Evolutionary conservation across 208 protist genomes (phyloP), one percentile per base, ranked within the genome.

Genomic region (Acanthamoeba culbertsoni): DNA sequence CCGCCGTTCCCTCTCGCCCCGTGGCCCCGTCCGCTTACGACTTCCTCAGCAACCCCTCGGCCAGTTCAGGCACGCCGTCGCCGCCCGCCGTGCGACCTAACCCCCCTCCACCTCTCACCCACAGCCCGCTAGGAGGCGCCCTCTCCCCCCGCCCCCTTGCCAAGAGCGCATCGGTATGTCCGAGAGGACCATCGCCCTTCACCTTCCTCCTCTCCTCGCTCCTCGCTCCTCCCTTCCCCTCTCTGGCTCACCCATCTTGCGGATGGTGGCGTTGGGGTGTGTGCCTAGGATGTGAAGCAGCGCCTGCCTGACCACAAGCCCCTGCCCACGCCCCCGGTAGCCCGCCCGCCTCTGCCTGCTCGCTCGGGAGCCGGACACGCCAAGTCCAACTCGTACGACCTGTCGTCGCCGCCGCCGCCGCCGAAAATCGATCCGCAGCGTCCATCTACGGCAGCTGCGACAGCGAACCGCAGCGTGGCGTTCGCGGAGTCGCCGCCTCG

Each of bases 361-460:
- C 31, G 31, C 20, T 43, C 45, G 73, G 43, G 42, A 10, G 42
- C 73, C 23, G 42, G n/a, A 2, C 73, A 84, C 73, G 46, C 55
- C 73, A 84, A 84, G 28, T 84, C 73, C 73, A 84, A 84, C 73
- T 84, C 73, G 6, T 37, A 84, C 23, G 73, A 84, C n/a, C 26
- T 84, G 43, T 57, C 37, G 45, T 6, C 16, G 73, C 16, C 28
- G 46, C 55, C 73, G 2, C 3, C 18, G 4, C 7, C 43, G 33
- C 7, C 0, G 35, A 2, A 8, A n/a, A 8, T 10, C 3, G 35
- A n/a, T n/a, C 6, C 63, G 63, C 16, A n/a, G 68, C 68, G 33
- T 48, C 42, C 59, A 68, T n/a, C 28, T 28, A 7, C 16, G 59
- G 12, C 16, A 68, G 59, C 59, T 18, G 48, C 12, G 59, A 68